Evolutionary conservation across 441 rosid genomes (phyloP), one percentile per base, ranked within the genome.

Genomic region (Omphalea diandra): DNA sequence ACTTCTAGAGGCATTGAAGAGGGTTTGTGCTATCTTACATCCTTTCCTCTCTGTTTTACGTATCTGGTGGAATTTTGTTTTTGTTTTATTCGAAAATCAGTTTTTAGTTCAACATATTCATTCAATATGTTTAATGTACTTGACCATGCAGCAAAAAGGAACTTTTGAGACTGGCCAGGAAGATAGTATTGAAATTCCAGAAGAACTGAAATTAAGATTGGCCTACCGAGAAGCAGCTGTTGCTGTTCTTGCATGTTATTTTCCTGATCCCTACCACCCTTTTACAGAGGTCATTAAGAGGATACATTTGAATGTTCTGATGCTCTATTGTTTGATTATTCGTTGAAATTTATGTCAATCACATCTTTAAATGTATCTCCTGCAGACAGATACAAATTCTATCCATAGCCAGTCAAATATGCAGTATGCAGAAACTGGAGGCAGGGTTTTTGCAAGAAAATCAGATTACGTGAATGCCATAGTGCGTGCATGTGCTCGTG

Each of bases 141-240:
- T 57, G 35, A 70, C 73, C 74, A 27, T 79, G 75, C 92, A 95
- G 99, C 98, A 95, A 95, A 86, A 87, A 79, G 99, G 97, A 9
- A 95, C 99, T 55, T 95, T 89, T 83, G 99, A 93, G 78, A 95
- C 98, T 22, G 98, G 99, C 61, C 95, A 89, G 85, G 99, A 95
- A 82, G 99, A 95, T 71, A 89, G 92, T 66, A 79, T 85, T 31
- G 92, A 84, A 76, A 82, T 95, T 72, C 95, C 99, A 9, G 92
- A 88, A 77, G 99, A 94, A 70, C 35, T 95, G 70, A 87, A 84
- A 76, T 79, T 91, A 86, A 86, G 98, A 82, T 79, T 95, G 75
- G 99, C 98, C 67, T 92, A 94, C 70, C 77, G 99, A 69, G 99
- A 94, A 82, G 98, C 99, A 70, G 86, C 93, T 85, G 98, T 89